phyloP scores from a whole-genome alignment of 441 rosid species.

The Arabidopsis hybrid region DNA sequence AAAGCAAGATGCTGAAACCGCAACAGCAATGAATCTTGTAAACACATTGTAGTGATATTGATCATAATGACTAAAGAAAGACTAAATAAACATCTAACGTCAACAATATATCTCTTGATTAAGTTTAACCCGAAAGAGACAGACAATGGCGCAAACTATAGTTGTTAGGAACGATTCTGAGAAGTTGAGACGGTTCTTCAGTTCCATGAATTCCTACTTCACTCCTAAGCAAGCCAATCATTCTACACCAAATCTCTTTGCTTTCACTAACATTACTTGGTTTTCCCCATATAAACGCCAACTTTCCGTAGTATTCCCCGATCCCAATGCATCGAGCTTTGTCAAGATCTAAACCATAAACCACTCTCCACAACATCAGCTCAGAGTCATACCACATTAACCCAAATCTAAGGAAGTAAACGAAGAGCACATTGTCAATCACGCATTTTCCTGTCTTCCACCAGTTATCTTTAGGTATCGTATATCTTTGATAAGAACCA shows the following conservation, averaged over 20 bases:
- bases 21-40: too few species aligned
- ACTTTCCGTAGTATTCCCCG: slow-evolving; percentile 27
- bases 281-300: slow-evolving; percentile 1
- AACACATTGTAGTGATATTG: too few species aligned
- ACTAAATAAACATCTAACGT: too few species aligned
- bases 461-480: neutral
- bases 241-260: slow-evolving; percentile 8
- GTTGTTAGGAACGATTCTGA: neutral
- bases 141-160: neutral
- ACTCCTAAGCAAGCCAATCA: slow-evolving; percentile 4
- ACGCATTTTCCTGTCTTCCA: neutral
- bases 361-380: slow-evolving; percentile 11
- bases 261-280: neutral
- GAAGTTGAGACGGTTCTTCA: neutral
- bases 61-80: too few species aligned
- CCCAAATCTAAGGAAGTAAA: slow-evolving; percentile 3
- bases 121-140: neutral
- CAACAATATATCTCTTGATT: too few species aligned
- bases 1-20: too few species aligned
- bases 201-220: neutral
- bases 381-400: slow-evolving; percentile 27
- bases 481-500: slow-evolving; percentile 14
- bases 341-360: neutral
- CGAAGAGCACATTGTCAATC: slow-evolving; percentile 20
- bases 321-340: neutral